Conservation (phyloP, 1,284 basidiomycete genomes). For the Tranzscheliella williamsii region DNA sequence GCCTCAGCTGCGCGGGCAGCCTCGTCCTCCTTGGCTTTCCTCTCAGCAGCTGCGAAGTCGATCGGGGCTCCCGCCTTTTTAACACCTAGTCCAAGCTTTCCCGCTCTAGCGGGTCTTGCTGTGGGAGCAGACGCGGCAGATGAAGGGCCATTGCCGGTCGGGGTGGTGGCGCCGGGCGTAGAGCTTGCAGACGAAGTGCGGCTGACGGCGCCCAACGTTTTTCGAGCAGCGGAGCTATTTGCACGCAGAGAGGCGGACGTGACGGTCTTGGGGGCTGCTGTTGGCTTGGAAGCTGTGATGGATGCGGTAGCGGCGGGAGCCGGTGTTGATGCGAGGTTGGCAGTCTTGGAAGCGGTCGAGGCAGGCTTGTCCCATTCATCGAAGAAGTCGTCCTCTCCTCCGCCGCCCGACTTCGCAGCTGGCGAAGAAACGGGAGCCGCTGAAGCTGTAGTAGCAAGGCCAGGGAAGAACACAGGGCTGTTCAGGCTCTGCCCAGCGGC, state of each 20-base stretch:
- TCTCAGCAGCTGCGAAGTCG: slow-evolving; percentile 58
- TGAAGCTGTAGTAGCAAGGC: slow-evolving; percentile 63
- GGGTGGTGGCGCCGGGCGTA: slow-evolving; percentile 33
- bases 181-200: slow-evolving; percentile 42
- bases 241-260: slow-evolving; percentile 48
- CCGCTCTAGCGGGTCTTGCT: slow-evolving; percentile 35
- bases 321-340: slow-evolving; percentile 24
- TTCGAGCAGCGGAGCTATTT: slow-evolving; percentile 30
- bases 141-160: slow-evolving; percentile 30
- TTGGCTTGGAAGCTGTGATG: slow-evolving; percentile 12
- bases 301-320: slow-evolving; percentile 18
- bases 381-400: slow-evolving; percentile 86
- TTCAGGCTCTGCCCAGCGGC: slow-evolving; percentile 55
- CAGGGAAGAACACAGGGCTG: slow-evolving; percentile 53
- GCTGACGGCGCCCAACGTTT: slow-evolving; percentile 35
- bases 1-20: slow-evolving; percentile 24
- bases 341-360: slow-evolving; percentile 33
- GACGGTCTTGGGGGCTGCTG: slow-evolving; percentile 43
- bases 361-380: slow-evolving; percentile 87
- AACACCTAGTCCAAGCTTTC: slow-evolving; percentile 53
- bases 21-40: slow-evolving; percentile 54
- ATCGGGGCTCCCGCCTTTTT: slow-evolving; percentile 51
- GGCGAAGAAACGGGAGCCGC: slow-evolving; percentile 55
- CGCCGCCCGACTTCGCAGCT: slow-evolving; percentile 62
- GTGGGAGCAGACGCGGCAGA: slow-evolving; percentile 11